A percentile compares a stretch with the other conserved stretches of the same genome.
Conservation (phyloP, 768 basidiomycete genomes). For the Leccinum fibrillosum region DNA sequence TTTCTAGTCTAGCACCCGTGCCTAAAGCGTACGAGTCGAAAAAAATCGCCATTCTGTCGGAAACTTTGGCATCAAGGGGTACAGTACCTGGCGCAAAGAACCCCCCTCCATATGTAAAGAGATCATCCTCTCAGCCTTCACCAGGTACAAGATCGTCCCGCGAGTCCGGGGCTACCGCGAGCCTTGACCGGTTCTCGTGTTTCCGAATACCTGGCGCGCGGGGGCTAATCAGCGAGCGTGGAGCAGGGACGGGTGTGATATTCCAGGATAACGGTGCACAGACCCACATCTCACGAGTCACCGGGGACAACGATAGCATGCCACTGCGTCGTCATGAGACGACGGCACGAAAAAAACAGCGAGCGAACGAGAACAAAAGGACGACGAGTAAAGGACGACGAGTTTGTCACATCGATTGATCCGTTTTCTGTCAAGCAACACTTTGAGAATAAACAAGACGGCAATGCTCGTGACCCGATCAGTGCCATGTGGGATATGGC, state of each 20-base stretch:
- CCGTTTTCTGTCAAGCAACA: not conserved
- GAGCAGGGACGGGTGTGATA: not conserved
- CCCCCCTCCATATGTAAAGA: not conserved
- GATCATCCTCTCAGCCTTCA: slow-evolving; percentile 1
- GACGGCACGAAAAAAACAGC: not conserved
- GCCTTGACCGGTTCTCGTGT: not conserved
- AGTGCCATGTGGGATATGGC: not conserved
- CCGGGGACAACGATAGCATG: not conserved
- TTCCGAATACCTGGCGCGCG: not conserved
- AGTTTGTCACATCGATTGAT: not conserved
- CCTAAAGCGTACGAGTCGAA: not conserved
- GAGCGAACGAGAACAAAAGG: not conserved
- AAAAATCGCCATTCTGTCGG: slow-evolving; percentile 13
- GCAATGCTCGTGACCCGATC: not conserved
- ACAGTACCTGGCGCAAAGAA: not conserved
- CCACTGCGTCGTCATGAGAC: not conserved
- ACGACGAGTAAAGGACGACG: no score
- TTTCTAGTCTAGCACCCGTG: not conserved
- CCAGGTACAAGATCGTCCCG: slow-evolving; percentile 12
- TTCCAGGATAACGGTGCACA: not conserved
- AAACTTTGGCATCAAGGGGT: slow-evolving; percentile 8
- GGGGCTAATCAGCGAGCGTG: not conserved
- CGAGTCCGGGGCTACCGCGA: not conserved
- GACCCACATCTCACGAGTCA: not conserved
- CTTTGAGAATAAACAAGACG: not conserved